Conservation (phyloP, 2,329 filamentous ascomycete genomes). For the Aspergillus caelatus region DNA sequence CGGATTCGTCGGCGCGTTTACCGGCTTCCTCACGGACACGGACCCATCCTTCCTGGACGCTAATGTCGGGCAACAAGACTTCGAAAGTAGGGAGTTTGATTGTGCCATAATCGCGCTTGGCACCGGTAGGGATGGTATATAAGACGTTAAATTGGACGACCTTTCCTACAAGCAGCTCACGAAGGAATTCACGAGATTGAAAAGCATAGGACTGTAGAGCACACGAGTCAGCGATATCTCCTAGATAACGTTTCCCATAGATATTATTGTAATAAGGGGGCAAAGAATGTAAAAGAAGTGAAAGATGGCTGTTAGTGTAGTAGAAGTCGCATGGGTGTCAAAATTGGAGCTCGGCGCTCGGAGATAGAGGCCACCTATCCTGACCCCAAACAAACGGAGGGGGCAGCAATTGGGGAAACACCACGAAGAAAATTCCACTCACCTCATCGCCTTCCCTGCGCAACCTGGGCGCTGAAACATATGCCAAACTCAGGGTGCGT, state of each 20-base stretch:
- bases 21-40: slow-evolving; percentile 94
- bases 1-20: slow-evolving; percentile 78
- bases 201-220: slow-evolving; percentile 72
- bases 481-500: slow-evolving; percentile 86
- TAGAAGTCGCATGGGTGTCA: slow-evolving; percentile 5
- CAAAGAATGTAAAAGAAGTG: background rate
- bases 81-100: slow-evolving; percentile 69
- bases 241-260: background rate
- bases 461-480: slow-evolving; percentile 84
- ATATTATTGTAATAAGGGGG: background rate
- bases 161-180: slow-evolving; percentile 82
- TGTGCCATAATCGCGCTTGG: slow-evolving; percentile 84
- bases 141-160: slow-evolving; percentile 80
- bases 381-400: background rate
- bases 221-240: slow-evolving; percentile 8
- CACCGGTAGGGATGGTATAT: slow-evolving; percentile 79
- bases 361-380: slow-evolving; percentile 24
- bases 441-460: slow-evolving; percentile 87
- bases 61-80: slow-evolving; percentile 78
- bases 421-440: slow-evolving; percentile 24
- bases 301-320: background rate
- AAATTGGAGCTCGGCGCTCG: background rate
- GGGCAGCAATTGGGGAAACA: background rate
- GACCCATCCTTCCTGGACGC: slow-evolving; percentile 86
- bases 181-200: slow-evolving; percentile 90